A percentile compares a stretch with the other conserved stretches of the same genome.
phyloP scores from a whole-genome alignment of 352 stramenopile genomes.

The Phytopythium cucurbitacearum region DNA sequence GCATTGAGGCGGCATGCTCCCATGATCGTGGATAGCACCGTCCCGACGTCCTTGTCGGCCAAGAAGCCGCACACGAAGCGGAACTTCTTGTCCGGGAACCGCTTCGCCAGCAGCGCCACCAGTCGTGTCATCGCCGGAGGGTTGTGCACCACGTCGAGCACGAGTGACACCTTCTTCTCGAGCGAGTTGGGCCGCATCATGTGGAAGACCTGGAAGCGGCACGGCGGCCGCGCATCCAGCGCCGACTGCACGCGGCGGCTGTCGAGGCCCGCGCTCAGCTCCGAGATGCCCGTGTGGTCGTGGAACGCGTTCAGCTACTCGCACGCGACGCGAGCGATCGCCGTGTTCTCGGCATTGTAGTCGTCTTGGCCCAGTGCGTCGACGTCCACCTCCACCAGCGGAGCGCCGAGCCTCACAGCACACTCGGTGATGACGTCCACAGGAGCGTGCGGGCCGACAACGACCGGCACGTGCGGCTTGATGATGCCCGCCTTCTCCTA shows the following conservation, averaged over 20 bases:
- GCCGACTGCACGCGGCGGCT: constrained; percentile 43
- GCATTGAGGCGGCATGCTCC: constrained; percentile 22
- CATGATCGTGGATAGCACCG: constrained; percentile 79
- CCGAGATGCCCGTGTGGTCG: constrained; percentile 12
- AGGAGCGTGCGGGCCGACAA: constrained; percentile 75
- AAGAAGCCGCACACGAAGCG: constrained; percentile 96
- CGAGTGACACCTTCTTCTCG: constrained; percentile 79
- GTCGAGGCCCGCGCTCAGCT: constrained; percentile 48
- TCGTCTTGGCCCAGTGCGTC: constrained; percentile 53
- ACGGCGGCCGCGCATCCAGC: constrained; percentile 87
- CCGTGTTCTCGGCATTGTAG: constrained; percentile 85
- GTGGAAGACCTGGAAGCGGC: constrained; percentile 91
- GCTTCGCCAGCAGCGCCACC: constrained; percentile 57
- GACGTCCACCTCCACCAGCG: constrained; percentile 34
- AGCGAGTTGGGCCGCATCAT: constrained; percentile 67
- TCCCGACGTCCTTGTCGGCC: constrained; percentile 92
- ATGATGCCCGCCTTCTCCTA: constrained; percentile 88
- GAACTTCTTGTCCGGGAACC: constrained; percentile 54
- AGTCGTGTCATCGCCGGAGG: constrained; percentile 90
- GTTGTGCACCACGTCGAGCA: constrained; percentile 98
- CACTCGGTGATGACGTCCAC: constrained; percentile 58
- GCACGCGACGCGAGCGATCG: constrained; percentile 59
- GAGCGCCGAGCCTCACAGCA: constrained; percentile 44
- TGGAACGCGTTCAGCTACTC: constrained; percentile 55
- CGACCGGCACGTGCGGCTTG: constrained; percentile 75